phyloP scores from a whole-genome alignment of 192 early-diverging fungal genomes.

The Paraglomus brasilianum region DNA sequence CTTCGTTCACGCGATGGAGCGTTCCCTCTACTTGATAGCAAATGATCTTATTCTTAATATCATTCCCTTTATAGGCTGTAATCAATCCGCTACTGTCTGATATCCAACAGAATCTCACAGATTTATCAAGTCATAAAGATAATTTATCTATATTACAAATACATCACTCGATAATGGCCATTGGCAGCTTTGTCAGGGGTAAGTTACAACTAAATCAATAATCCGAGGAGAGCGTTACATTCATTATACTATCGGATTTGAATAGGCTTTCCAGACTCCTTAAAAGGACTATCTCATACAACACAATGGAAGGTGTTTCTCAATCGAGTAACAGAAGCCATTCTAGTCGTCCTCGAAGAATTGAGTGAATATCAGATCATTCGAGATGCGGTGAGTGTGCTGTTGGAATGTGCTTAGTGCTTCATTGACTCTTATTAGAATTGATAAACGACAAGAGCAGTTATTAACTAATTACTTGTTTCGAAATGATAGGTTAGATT shows the following conservation, averaged over 20 bases:
- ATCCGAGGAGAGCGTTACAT: no score
- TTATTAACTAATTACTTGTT: not conserved
- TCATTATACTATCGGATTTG: not conserved
- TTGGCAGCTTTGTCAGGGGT: slow-evolving; percentile 85
- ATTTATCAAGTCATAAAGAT: slow-evolving; percentile 64
- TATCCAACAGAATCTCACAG: slow-evolving; percentile 71
- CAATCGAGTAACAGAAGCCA: slow-evolving; percentile 76
- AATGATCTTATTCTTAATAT: not conserved
- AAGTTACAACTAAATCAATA: slow-evolving; percentile 40
- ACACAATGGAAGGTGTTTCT: slow-evolving; percentile 69
- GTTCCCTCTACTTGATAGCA: not conserved
- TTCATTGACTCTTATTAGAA: no score
- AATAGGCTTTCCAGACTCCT: slow-evolving; percentile 58
- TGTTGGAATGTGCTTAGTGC: not conserved
- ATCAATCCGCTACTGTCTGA: slow-evolving; percentile 75
- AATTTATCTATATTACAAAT: slow-evolving; percentile 68
- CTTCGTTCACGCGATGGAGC: not conserved
- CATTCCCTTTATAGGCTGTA: slow-evolving; percentile 56
- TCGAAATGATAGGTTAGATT: slow-evolving; percentile 44
- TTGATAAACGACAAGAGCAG: not conserved
- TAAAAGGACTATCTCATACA: slow-evolving; percentile 35
- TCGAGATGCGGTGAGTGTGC: slow-evolving; percentile 52
- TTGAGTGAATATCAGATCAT: slow-evolving; percentile 61
- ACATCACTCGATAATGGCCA: slow-evolving; percentile 79
- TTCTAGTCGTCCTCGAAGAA: slow-evolving; percentile 67